These are phyloP conservation scores for Xanthoconium stramineum DNA, from an alignment of 768 basidiomycete genomes.

Conservation along the genomic window DNA sequence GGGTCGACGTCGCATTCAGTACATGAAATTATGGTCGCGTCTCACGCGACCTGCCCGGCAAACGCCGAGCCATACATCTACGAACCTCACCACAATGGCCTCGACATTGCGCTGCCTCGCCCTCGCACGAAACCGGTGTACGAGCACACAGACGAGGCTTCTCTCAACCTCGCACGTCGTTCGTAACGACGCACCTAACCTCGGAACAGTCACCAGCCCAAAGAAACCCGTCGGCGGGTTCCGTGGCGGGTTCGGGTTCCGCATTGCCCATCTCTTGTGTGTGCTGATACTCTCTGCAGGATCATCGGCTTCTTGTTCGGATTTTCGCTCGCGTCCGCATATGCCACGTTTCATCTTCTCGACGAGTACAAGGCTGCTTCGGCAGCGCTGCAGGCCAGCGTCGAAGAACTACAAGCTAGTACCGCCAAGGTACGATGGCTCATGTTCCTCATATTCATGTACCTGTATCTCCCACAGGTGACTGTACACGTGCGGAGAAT, in stretches of 20 bases:
- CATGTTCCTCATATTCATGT: too few species aligned
- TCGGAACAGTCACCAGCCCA: slow-evolving; percentile 52
- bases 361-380: slow-evolving; percentile 91
- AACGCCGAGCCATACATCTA: slow-evolving; percentile 18
- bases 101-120: slow-evolving; percentile 32
- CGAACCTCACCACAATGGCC: slow-evolving; percentile 31
- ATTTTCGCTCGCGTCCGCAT: slow-evolving; percentile 84
- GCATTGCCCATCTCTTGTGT: slow-evolving; percentile 3
- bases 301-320: slow-evolving; percentile 86
- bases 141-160: slow-evolving; percentile 28
- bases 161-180: slow-evolving; percentile 44
- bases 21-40: neutral
- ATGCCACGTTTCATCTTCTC: slow-evolving; percentile 82
- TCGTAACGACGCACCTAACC: slow-evolving; percentile 46
- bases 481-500: slow-evolving; percentile 80
- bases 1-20: too few species aligned
- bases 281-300: slow-evolving; percentile 34
- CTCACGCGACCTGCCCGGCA: slow-evolving; percentile 10
- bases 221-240: slow-evolving; percentile 78
- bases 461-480: too few species aligned
- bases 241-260: slow-evolving; percentile 52
- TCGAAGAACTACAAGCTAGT: slow-evolving; percentile 80
- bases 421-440: slow-evolving; percentile 63
- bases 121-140: slow-evolving; percentile 14
- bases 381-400: slow-evolving; percentile 81